phyloP scores from a whole-genome alignment of 305 asterid genomes.

The Solanum hybrid region DNA sequence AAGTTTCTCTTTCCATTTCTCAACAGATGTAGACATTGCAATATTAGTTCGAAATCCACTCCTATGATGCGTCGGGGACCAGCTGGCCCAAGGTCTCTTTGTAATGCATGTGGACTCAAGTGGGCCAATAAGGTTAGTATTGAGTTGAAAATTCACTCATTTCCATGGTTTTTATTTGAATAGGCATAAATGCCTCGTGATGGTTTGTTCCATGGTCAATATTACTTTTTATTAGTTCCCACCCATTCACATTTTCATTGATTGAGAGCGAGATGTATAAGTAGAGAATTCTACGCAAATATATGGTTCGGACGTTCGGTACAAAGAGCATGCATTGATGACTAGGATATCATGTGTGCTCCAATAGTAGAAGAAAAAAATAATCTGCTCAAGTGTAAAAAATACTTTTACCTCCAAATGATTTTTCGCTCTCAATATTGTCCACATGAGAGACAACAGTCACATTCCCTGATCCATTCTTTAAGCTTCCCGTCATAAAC shows the following conservation, averaged over 20 bases:
- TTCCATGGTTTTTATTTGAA: background rate
- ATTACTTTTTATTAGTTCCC: background rate
- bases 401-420: background rate
- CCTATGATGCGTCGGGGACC: constrained; percentile 93
- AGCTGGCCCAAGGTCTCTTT: constrained; percentile 74
- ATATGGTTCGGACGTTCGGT: background rate
- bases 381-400: background rate
- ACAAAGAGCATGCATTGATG: background rate
- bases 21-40: constrained; percentile 67
- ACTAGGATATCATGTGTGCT: background rate
- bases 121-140: constrained; percentile 72
- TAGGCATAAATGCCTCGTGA: background rate
- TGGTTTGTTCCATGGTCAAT: background rate
- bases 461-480: background rate
- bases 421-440: background rate
- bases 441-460: background rate
- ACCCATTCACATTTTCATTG: background rate
- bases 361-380: background rate
- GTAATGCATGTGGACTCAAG: constrained; percentile 87
- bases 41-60: constrained; percentile 53
- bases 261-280: background rate
- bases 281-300: background rate
- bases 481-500: background rate
- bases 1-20: background rate
- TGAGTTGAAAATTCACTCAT: background rate